Evolutionary conservation across 768 basidiomycete genomes (phyloP), one percentile per base, ranked within the genome.

Genomic region (Termitomyces sp.): DNA sequence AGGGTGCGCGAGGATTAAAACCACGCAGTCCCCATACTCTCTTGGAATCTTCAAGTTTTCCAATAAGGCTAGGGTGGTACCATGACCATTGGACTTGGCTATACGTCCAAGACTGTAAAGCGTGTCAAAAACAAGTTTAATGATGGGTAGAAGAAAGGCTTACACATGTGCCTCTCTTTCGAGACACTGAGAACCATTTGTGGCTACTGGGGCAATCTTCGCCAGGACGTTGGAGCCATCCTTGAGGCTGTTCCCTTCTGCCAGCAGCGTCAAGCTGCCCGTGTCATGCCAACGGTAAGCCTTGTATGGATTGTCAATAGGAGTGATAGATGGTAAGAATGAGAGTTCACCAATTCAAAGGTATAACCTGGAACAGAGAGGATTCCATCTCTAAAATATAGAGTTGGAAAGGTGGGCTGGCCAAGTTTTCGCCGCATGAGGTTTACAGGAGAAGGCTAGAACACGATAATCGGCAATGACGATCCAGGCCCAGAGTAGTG

Each of bases 161-260:
- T 67, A 86, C 87, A 88, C 83, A 69, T 87, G 86, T 4, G 85
- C 83, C 70, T 90, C 87, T 55, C 87, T 75, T 65, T 88, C 86
- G 34, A 90, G 71, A 68, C 81, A 85, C 76, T 88, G 81, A 4
- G 87, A 86, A 16, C 82, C 86, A 67, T 87, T 87, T 9, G 86
- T 85, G 61, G 87, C 84, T 8, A 85, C 84, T 34, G 84, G 81
- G 5, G 85, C 86, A 63, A 90, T 86, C 72, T 90, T 90, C 1
- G 87, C 87, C 31, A 90, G 70, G 4, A 88, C 82, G 58, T 77
- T 80, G 4, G 84, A 84, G 34, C 84, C 80, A 65, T 88, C 86
- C 72, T 88, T 87, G 59, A 88, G 72, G 62, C 81, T 85, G 62
- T 76, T 83, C 22, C 87, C 87, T 67, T 88, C 86, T 0, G 84